Conservation (phyloP, 441 rosid species). For the Populus hybrid region DNA sequence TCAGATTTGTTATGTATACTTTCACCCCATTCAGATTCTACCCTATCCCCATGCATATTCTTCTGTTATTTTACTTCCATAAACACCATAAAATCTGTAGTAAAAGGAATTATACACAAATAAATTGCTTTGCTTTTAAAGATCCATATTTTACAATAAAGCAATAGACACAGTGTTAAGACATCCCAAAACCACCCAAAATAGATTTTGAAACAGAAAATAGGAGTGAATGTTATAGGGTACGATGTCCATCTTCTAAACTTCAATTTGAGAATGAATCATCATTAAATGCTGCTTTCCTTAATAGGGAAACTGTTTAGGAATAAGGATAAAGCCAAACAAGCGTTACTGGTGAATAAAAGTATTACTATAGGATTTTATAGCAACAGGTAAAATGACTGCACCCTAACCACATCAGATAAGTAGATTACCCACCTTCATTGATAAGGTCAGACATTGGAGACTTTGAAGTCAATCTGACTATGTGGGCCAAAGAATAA, state of each 20-base stretch:
- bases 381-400: not conserved
- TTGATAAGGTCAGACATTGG: not conserved
- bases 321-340: not conserved
- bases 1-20: no score
- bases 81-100: no score
- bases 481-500: not conserved
- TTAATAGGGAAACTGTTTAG: not conserved
- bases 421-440: not conserved
- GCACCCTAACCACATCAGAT: not conserved
- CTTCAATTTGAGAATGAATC: not conserved
- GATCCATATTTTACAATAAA: no score
- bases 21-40: no score
- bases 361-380: not conserved
- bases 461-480: not conserved
- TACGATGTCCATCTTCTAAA: not conserved
- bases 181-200: no score
- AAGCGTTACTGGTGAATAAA: not conserved
- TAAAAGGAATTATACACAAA: no score
- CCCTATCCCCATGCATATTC: no score
- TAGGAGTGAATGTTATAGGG: not conserved
- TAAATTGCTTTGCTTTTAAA: no score
- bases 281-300: not conserved
- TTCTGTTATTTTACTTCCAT: no score
- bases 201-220: not conserved
- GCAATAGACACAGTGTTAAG: no score